phyloP scores from a whole-genome alignment of 2,329 filamentous ascomycete species.

The Cryphonectria nitschkei region DNA sequence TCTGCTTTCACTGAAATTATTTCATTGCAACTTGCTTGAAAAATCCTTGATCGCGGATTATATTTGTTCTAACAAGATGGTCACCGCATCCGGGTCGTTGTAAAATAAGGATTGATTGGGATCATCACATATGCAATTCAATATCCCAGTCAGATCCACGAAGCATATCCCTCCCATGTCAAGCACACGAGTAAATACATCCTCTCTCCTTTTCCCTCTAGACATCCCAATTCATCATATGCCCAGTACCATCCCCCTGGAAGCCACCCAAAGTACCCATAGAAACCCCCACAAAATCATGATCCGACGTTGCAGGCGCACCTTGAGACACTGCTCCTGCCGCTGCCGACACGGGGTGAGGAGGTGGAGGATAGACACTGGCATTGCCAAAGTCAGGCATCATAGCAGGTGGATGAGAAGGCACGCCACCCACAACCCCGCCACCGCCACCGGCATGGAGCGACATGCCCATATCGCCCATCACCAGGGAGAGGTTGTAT shows the following conservation, averaged over 20 bases:
- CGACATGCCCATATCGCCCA: background rate
- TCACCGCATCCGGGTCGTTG: background rate
- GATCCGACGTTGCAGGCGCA: background rate
- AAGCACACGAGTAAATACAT: too few species aligned
- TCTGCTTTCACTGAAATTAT: too few species aligned
- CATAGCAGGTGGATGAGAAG: background rate
- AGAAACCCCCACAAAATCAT: background rate
- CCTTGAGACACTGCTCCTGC: background rate
- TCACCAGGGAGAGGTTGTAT: background rate
- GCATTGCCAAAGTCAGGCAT: background rate
- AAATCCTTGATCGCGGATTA: too few species aligned
- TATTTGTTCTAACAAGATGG: too few species aligned
- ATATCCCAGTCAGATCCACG: too few species aligned
- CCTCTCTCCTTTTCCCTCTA: background rate
- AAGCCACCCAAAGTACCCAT: background rate
- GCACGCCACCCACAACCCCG: background rate
- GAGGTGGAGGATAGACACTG: background rate
- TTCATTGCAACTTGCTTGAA: too few species aligned
- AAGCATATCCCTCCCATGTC: too few species aligned
- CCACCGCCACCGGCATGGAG: background rate
- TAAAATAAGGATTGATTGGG: background rate
- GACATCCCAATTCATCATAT: slow-evolving; percentile 4
- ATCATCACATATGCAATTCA: too few species aligned
- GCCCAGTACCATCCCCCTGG: background rate
- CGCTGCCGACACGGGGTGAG: background rate